Evolutionary conservation across 208 protist genomes (phyloP), one percentile per base, ranked within the genome.

Genomic region (Trypanosoma avium): DNA sequence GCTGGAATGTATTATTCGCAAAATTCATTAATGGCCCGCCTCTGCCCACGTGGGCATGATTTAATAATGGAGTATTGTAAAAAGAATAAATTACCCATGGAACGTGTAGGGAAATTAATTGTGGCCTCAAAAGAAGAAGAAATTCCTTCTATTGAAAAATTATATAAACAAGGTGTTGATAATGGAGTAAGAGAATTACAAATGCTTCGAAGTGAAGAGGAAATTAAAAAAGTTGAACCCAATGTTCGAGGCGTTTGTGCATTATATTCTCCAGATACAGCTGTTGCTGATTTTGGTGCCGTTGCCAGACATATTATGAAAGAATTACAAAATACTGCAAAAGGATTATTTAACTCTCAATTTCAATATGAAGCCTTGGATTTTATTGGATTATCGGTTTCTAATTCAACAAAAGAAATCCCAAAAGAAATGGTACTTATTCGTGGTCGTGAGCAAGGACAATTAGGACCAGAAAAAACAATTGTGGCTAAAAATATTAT

Each of bases 1-100:
- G 77, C 81, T n/a, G 94, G 94, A 29, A 90, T 97, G 76, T 97
- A 92, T 67, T 96, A 97, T 74, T 75, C 73, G 35, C 82, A 83
- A 10, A 82, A 85, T 59, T 81, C 77, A 43, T 56, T 76, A 30
- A 94, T 92, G 80, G 80, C 90, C 15, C 75, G 76, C 8, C 72
- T 97, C n/a, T 97, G 94, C 73, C 81, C 87, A 3, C 73, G 86
- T 32, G 94, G 94, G 47, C 78, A 88, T 62, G 61, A 82, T 47
- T 50, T 95, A 33, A 92, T 95, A 54, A 89, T 93, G 60, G 79
- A 92, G 19, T 97, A 96, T 70, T 93, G 81, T 58, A 63, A 82
- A 46, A 77, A 93, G 57, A 73, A 97, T 70, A 84, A 88, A 13
- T 68, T 97, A 22, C 81, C 88, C 21, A 79, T 78, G 61, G 82